Percentiles rank a stretch among this genome's conserved stretches.
These are phyloP conservation scores for Phytophthora multivora DNA, from an alignment of 352 stramenopile species.

Conservation along the genomic window DNA sequence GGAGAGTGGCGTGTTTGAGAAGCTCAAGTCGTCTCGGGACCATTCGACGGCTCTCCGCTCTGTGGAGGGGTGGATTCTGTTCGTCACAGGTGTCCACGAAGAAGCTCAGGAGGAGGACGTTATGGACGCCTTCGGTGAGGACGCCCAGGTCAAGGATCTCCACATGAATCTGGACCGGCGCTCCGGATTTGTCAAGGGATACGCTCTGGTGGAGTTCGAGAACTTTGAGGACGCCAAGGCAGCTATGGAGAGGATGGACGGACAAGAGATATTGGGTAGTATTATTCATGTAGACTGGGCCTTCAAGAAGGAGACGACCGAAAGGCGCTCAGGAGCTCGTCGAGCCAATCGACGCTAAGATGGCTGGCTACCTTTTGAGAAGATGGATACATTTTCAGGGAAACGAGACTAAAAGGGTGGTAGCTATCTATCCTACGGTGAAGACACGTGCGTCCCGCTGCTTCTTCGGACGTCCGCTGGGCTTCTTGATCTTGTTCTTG, in stretches of 20 bases:
- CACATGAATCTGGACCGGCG: slow-evolving; percentile 95
- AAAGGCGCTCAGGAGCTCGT: slow-evolving; percentile 33
- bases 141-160: slow-evolving; percentile 95
- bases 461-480: slow-evolving; percentile 74
- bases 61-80: slow-evolving; percentile 97
- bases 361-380: too few relatives aligned
- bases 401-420: background rate
- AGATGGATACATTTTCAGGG: too few relatives aligned
- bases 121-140: slow-evolving; percentile 94
- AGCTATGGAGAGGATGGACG: slow-evolving; percentile 93
- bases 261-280: slow-evolving; percentile 89
- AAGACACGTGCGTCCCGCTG: slow-evolving; percentile 76
- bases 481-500: slow-evolving; percentile 89
- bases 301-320: slow-evolving; percentile 70
- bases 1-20: slow-evolving; percentile 82
- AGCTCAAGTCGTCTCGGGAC: slow-evolving; percentile 49
- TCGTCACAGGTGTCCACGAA: slow-evolving; percentile 95
- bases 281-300: slow-evolving; percentile 94
- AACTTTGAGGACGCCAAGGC: slow-evolving; percentile 90
- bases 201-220: slow-evolving; percentile 95
- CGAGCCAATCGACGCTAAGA: slow-evolving; percentile 58
- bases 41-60: slow-evolving; percentile 73
- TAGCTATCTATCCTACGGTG: slow-evolving; percentile 57
- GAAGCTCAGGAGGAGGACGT: slow-evolving; percentile 97
- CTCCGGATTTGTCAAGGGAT: slow-evolving; percentile 96